Evolutionary conservation across 768 basidiomycete species (phyloP), one percentile per base, ranked within the genome.

Genomic region (Rhodosporidiobolus odoratus): DNA sequence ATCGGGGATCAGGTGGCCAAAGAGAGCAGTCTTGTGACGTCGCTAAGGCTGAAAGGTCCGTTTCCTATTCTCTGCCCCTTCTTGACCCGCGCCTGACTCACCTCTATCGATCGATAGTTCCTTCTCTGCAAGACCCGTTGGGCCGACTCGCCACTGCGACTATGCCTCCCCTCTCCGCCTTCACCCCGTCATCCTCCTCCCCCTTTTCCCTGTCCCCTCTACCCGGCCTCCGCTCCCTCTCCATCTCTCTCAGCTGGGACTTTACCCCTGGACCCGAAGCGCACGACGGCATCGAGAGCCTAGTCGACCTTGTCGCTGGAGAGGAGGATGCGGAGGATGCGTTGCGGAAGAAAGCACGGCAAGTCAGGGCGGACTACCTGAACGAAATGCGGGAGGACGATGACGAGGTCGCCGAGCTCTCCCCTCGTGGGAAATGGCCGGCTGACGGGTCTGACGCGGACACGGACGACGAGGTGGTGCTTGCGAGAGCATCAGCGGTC

Each of bases 161-260:
- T n/a, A 50, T 50, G 21, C 48, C 48, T n/a, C 23, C 32, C 34
- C 34, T 57, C 54, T 21, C 32, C 54, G 34, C 13, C 32, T 57
- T 34, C 54, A 37, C 54, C 58, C 0, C 58, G 30, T 6, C 32
- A 2, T 23, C 19, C 43, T 23, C 43, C 9, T 27, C 41, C 21
- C 3, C 58, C 15, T 30, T 32, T 23, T 30, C 58, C 27, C 58
- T 60, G 41, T 19, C 16, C 19, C 43, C 58, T 7, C 34, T 61
- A 0, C 35, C 47, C 34, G 60, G 60, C 47, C 35, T 61, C 6
- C 32, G 47, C 2, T n/a, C 60, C 7, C 47, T 61, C 34, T 48
- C 60, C 27, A 47, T 61, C 60, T 32, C 34, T 2, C 60, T 61
- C 19, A 48, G 45, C 45, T 61, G 60, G 59, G 38, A 35, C 43